phyloP scores from a whole-genome alignment of 306 rosid species.

The Medicago lupulina region DNA sequence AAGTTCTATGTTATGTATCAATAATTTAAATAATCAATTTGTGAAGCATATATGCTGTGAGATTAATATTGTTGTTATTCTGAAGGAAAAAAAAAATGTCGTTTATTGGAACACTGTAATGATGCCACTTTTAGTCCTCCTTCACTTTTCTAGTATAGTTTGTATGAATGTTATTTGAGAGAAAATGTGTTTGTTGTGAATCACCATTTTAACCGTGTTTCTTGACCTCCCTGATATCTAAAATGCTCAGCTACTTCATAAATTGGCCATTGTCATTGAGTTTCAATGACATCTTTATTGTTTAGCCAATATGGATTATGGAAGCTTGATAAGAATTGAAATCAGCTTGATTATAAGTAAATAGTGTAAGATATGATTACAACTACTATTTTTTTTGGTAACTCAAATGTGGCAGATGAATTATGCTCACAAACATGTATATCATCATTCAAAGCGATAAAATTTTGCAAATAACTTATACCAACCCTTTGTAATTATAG shows the following conservation, averaged over 20 bases:
- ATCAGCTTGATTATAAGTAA: neutral
- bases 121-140: too few species aligned
- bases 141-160: neutral
- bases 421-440: too few species aligned
- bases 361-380: neutral
- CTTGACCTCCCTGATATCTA: neutral
- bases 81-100: neutral
- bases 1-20: neutral
- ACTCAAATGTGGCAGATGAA: too few species aligned
- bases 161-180: neutral
- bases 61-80: neutral
- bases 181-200: neutral
- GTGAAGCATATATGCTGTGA: neutral
- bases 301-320: neutral
- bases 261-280: too few species aligned
- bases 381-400: neutral
- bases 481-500: too few species aligned
- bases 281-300: too few species aligned
- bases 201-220: neutral
- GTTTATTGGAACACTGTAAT: neutral
- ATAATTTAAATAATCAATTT: neutral
- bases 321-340: neutral
- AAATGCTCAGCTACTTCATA: neutral
- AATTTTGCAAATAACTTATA: too few species aligned
- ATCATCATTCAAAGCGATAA: too few species aligned